phyloP scores from a whole-genome alignment of 345 rosid species.

The Syzygium oleosum region DNA sequence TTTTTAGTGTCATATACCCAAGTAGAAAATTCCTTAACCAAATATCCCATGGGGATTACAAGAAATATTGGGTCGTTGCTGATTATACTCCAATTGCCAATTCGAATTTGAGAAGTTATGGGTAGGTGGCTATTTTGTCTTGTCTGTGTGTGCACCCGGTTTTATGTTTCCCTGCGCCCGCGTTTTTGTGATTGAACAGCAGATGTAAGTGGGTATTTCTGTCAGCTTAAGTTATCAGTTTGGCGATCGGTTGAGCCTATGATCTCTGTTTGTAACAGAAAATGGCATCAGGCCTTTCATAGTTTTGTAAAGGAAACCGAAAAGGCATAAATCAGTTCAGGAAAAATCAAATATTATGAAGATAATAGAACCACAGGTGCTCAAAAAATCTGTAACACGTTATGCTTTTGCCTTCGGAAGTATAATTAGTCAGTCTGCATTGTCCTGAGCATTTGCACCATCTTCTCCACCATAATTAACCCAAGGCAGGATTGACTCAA shows the following conservation, averaged over 20 bases:
- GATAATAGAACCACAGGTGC: not conserved
- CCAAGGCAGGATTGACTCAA: slow-evolving; percentile 84
- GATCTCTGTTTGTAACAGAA: not conserved
- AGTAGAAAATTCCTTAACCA: not conserved
- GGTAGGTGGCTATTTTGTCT: not conserved
- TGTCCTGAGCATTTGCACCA: slow-evolving; percentile 23
- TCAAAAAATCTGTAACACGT: too few species aligned
- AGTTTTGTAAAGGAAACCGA: not conserved
- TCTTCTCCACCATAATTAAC: slow-evolving; percentile 42
- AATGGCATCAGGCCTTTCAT: not conserved
- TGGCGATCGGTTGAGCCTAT: not conserved
- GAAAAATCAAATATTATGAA: not conserved
- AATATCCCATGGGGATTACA: not conserved
- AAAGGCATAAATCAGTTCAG: not conserved
- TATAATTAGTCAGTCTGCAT: slow-evolving; percentile 7
- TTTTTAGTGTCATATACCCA: not conserved
- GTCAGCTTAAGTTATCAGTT: not conserved
- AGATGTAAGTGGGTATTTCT: not conserved
- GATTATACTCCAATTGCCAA: not conserved
- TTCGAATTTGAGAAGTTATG: not conserved
- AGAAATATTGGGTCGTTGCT: not conserved
- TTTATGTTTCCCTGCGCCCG: not conserved
- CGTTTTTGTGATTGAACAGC: not conserved
- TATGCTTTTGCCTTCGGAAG: not conserved
- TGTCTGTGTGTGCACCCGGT: not conserved